Conservation (phyloP, 345 rosid species). For the Salix brachista region DNA sequence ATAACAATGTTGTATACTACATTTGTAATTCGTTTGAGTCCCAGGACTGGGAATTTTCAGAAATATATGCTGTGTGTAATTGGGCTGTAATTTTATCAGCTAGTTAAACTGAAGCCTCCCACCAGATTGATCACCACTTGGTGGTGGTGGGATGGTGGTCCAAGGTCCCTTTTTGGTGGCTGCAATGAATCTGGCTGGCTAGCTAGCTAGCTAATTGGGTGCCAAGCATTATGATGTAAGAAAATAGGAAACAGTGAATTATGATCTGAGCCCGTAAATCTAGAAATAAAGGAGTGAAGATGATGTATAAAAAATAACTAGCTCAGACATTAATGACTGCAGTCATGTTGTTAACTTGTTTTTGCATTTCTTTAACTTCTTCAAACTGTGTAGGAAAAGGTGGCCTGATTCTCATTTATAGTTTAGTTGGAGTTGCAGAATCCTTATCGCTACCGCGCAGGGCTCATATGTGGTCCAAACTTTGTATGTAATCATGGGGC, state of each 20-base stretch:
- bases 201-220: background rate
- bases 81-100: background rate
- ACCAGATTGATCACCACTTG: background rate
- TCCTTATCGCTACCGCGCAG: background rate
- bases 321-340: background rate
- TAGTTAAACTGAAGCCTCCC: background rate
- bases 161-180: background rate
- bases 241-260: background rate
- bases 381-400: background rate
- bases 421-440: background rate
- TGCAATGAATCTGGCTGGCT: background rate
- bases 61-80: background rate
- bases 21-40: background rate
- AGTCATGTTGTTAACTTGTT: background rate
- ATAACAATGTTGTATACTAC: background rate
- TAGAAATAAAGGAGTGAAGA: background rate
- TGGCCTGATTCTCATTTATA: background rate
- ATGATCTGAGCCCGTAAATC: background rate
- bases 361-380: background rate
- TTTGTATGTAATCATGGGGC: too few species aligned
- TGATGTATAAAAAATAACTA: conserved; percentile 8
- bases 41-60: background rate
- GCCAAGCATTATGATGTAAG: background rate
- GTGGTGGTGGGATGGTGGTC: background rate
- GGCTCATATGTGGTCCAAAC: background rate